Conservation (phyloP, 2,329 filamentous ascomycete species). For the Albifimbria verrucaria region DNA sequence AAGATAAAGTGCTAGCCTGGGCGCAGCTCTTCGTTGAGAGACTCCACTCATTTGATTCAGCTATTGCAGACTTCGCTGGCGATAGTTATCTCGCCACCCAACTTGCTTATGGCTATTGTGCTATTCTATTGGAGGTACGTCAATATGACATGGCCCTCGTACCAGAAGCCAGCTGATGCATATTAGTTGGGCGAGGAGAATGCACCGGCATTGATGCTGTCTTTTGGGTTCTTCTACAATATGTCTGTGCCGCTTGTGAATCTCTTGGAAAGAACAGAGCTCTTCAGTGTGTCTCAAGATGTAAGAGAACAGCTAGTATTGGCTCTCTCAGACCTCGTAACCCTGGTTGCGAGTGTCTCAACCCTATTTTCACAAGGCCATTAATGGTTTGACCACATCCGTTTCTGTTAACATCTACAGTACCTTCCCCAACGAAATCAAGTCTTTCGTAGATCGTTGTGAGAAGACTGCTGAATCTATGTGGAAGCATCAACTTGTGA, state of each 20-base stretch:
- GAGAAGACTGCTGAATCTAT: slow-evolving; percentile 15
- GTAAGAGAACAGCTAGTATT: slow-evolving; percentile 17
- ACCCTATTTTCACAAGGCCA: slow-evolving; percentile 18
- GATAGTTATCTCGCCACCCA: slow-evolving; percentile 26
- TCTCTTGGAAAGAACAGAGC: slow-evolving; percentile 15
- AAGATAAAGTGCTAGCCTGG: slow-evolving; percentile 37
- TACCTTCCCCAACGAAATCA: slow-evolving; percentile 14
- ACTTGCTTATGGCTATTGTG: slow-evolving; percentile 17
- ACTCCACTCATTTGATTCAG: slow-evolving; percentile 31
- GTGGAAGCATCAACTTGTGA: slow-evolving; percentile 28
- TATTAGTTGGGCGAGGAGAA: slow-evolving; percentile 18
- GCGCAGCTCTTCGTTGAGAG: slow-evolving; percentile 34
- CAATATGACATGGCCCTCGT: neutral
- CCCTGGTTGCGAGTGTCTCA: slow-evolving; percentile 16
- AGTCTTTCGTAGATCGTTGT: slow-evolving; percentile 14
- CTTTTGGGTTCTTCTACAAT: slow-evolving; percentile 19
- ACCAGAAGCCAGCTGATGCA: neutral
- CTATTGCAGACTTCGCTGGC: slow-evolving; percentile 30
- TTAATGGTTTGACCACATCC: slow-evolving; percentile 8
- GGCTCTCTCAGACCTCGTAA: slow-evolving; percentile 17
- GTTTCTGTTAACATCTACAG: slow-evolving; percentile 21
- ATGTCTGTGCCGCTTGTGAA: slow-evolving; percentile 17
- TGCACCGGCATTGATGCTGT: slow-evolving; percentile 14
- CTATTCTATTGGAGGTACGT: slow-evolving; percentile 15
- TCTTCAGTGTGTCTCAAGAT: slow-evolving; percentile 16